Percentiles rank a stretch among this genome's conserved stretches.
Evolutionary conservation across 352 stramenopile species (phyloP).

Genomic region (Peronospora farinosa): DNA sequence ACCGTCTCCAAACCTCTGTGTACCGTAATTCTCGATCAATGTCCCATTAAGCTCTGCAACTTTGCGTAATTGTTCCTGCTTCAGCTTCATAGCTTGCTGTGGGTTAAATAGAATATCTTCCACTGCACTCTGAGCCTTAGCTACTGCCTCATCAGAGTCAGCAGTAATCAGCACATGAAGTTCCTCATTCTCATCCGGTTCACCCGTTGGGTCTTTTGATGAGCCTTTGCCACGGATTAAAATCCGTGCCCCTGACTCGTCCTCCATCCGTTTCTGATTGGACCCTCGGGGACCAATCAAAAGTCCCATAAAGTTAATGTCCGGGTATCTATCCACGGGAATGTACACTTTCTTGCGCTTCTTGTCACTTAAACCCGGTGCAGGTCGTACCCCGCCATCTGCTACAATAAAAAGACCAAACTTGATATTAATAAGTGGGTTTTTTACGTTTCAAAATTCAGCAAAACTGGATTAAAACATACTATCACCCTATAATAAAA

Average conservation of each 20-base stretch:
- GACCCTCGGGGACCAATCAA: constrained; percentile 87
- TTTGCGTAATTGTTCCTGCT: constrained; percentile 87
- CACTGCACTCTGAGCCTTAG: constrained; percentile 77
- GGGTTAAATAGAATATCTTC: constrained; percentile 91
- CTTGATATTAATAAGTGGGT: too few species aligned
- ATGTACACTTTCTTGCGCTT: constrained; percentile 91
- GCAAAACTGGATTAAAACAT: constrained; percentile 3
- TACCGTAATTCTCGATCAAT: constrained; percentile 65
- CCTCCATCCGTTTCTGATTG: constrained; percentile 91
- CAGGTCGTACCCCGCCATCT: constrained; percentile 34
- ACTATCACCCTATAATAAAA: constrained; percentile 55
- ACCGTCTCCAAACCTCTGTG: constrained; percentile 5
- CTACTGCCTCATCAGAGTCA: constrained; percentile 85
- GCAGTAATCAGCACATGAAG: constrained; percentile 89
- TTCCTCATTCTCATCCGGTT: constrained; percentile 82
- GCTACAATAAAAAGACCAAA: constrained; percentile 12
- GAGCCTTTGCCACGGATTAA: constrained; percentile 87
- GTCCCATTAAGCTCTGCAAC: constrained; percentile 82
- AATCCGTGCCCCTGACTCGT: constrained; percentile 87
- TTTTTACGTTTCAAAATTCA: too few species aligned
- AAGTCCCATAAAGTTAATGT: constrained; percentile 91
- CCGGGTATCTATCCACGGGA: constrained; percentile 85
- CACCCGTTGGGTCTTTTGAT: constrained; percentile 74
- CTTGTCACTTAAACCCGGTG: constrained; percentile 43
- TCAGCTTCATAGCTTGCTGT: constrained; percentile 85